Evolutionary conservation across 257 asterid species (phyloP).

Genomic region (Vinca minor): DNA sequence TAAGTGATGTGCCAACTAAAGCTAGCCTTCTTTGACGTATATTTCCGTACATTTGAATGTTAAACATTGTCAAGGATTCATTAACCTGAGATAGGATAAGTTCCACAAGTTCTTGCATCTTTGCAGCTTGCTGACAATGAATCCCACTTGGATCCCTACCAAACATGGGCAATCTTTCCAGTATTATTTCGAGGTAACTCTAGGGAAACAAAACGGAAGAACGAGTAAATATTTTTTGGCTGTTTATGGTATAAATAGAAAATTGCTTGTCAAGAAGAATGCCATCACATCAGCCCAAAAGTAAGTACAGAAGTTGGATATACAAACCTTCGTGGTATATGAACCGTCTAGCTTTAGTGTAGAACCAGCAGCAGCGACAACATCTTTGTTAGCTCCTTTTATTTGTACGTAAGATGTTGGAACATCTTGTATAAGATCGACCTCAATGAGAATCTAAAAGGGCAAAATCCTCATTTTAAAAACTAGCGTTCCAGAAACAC

Average conservation of each 20-base stretch:
- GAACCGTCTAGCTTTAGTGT: conserved; percentile 80
- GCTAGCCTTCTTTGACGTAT: too few relatives aligned
- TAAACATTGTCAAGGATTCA: conserved; percentile 1
- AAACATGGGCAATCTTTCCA: conserved; percentile 57
- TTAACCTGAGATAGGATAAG: conserved; percentile 80
- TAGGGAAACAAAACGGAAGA: conserved; percentile 28
- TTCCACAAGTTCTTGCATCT: conserved; percentile 86
- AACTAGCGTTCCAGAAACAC: neutral
- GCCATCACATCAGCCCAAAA: neutral
- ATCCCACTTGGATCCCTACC: conserved; percentile 72
- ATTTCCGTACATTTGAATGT: neutral
- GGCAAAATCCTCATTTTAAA: neutral
- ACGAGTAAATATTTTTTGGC: conserved; percentile 14
- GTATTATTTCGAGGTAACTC: conserved; percentile 89
- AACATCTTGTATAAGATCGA: conserved; percentile 91
- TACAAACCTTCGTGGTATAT: conserved; percentile 84
- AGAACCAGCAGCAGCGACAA: conserved; percentile 77
- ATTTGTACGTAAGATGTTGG: conserved; percentile 85
- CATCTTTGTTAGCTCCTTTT: conserved; percentile 81
- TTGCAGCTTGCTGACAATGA: conserved; percentile 79
- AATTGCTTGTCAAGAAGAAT: too few relatives aligned
- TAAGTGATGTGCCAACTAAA: too few relatives aligned
- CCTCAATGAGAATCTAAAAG: conserved; percentile 82
- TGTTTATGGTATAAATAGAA: neutral
- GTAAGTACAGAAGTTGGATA: conserved; percentile 6